Evolutionary conservation across 129 eudicot genomes (phyloP), one percentile per base, ranked within the genome.

Genomic region (Smallanthus sonchifolius): DNA sequence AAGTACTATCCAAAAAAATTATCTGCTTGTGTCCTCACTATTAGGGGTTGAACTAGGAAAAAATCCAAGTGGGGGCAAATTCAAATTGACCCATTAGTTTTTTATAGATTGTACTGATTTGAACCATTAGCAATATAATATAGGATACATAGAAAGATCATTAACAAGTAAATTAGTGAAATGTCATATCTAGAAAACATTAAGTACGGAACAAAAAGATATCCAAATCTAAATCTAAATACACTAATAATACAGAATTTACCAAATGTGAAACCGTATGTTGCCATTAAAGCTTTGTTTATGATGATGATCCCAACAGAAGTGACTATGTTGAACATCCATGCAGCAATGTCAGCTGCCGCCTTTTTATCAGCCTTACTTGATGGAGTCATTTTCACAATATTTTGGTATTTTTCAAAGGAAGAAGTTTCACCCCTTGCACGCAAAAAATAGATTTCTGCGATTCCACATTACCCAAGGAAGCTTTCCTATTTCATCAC

Each of bases 291-390:
- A 63, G 97, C 97, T 82, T 92, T 92, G 69, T 92, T 92, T 68
- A 92, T 96, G 52, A 92, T 87, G 75, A 92, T 92, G 74, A 92
- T 85, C 70, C 97, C 97, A 30, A 89, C 97, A 9, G 97, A 92
- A 77, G 97, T 88, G 75, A 89, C 88, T n/a, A 92, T 88, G 82
- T 92, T 92, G 84, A 92, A 92, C 83, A 74, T 79, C 97, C 97
- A 92, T 69, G 96, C 92, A 19, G 89, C 96, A 37, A 69, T 71
- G 67, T 83, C 87, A 11, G 74, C 57, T 51, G 90, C 84, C 57
- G 92, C 96, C 83, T 89, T 89, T 85, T 81, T 81, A 57, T 89
- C 92, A 72, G 92, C 96, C 86, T 89, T 92, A 86, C 88, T 87
- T 66, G 96, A 32, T 9, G 92, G 86, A 61, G 95, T 82, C 98